A percentile compares a stretch with the other conserved stretches of the same genome.
These are phyloP conservation scores for Lepidopterella palustris DNA, from an alignment of 495 filamentous ascomycete species.

Conservation along the genomic window DNA sequence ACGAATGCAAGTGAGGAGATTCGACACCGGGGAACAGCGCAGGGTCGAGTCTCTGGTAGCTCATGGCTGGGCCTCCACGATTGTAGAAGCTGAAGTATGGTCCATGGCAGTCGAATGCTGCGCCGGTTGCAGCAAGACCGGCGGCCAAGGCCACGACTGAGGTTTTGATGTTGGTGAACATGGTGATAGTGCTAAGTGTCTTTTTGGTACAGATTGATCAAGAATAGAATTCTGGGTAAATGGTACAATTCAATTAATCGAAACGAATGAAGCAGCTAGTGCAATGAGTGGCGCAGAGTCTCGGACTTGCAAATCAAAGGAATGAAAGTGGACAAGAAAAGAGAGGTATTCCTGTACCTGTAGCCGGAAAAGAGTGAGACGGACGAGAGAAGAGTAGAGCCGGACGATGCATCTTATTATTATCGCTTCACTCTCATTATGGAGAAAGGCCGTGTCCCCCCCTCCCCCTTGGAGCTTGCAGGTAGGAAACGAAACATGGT, in stretches of 20 bases:
- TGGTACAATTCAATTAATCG: not conserved
- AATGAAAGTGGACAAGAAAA: constrained; percentile 4
- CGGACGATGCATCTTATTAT: not conserved
- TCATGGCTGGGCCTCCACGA: constrained; percentile 16
- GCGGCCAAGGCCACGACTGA: constrained; percentile 9
- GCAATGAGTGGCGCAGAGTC: constrained; percentile 20
- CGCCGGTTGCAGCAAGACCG: constrained; percentile 16
- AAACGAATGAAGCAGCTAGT: constrained; percentile 4
- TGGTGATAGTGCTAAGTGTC: not conserved
- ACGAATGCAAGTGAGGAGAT: constrained; percentile 26
- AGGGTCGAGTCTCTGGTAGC: constrained; percentile 24
- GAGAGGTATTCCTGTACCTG: constrained; percentile 26
- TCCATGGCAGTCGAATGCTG: constrained; percentile 22
- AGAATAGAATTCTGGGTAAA: not conserved
- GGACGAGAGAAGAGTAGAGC: not conserved
- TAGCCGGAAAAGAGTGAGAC: constrained; percentile 20
- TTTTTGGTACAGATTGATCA: not conserved
- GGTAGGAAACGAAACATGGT: too few relatives aligned
- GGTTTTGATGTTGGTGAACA: constrained; percentile 10
- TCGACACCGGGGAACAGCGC: constrained; percentile 18
- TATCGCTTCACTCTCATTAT: not conserved
- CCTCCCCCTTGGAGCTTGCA: too few relatives aligned
- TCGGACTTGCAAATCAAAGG: constrained; percentile 18
- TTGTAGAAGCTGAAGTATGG: constrained; percentile 30
- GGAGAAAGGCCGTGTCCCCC: not conserved